Conservation (phyloP, 1,284 basidiomycete genomes). For the Boletellus deceptivus region DNA sequence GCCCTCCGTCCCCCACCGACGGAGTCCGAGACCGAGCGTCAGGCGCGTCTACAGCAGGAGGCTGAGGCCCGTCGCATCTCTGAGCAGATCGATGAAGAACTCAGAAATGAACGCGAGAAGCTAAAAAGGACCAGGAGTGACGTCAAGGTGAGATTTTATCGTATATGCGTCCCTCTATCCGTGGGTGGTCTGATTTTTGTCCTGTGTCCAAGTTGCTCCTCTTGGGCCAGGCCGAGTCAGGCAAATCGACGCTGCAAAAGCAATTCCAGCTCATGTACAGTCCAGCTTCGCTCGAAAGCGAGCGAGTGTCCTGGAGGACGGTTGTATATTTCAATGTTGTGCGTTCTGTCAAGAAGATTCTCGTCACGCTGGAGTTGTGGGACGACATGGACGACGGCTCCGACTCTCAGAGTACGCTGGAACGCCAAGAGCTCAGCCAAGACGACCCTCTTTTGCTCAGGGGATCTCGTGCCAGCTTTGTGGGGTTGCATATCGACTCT, state of each 20-base stretch:
- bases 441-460: constrained; percentile 23
- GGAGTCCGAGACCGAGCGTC: constrained; percentile 66
- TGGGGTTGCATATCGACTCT: constrained; percentile 6
- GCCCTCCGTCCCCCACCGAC: constrained; percentile 61
- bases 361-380: constrained; percentile 65
- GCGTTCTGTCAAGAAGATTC: constrained; percentile 71
- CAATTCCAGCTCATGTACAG: constrained; percentile 86
- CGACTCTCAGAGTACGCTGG: constrained; percentile 36
- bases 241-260: constrained; percentile 79
- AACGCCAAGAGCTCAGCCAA: constrained; percentile 32
- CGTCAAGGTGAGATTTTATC: constrained; percentile 55
- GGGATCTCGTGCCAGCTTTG: constrained; percentile 13
- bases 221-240: constrained; percentile 79
- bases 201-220: constrained; percentile 55
- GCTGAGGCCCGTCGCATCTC: constrained; percentile 71
- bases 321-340: constrained; percentile 82
- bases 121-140: constrained; percentile 64
- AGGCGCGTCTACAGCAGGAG: constrained; percentile 57
- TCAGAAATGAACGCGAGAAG: constrained; percentile 63
- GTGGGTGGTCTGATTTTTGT: constrained; percentile 16
- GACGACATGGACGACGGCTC: constrained; percentile 59
- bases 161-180: constrained; percentile 9
- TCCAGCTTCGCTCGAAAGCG: constrained; percentile 69
- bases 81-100: constrained; percentile 76
- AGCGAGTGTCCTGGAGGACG: constrained; percentile 78